These are phyloP conservation scores for Bipolaris cookei DNA, from an alignment of 2,329 filamentous ascomycete genomes.

Conservation along the genomic window DNA sequence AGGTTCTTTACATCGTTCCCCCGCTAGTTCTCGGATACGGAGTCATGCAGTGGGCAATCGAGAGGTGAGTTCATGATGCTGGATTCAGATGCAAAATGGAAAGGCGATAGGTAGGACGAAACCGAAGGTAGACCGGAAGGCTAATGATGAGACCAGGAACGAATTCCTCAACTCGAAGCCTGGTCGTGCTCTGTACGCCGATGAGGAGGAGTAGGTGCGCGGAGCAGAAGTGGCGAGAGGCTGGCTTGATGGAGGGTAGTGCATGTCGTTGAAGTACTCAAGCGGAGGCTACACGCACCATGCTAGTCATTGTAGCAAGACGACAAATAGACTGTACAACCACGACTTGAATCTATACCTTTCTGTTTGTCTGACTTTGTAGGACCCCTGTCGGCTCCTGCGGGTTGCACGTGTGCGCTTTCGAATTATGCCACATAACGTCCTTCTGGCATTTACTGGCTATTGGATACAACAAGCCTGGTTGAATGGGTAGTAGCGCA, in stretches of 20 bases:
- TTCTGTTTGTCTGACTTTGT: not conserved
- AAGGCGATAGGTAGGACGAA: not conserved
- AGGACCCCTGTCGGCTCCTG: not conserved
- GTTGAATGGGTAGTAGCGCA: not conserved
- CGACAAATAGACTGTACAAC: conserved; percentile 35
- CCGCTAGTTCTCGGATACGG: conserved; percentile 80
- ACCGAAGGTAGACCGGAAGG: not conserved
- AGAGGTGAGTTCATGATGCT: conserved; percentile 69
- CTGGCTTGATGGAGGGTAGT: conserved; percentile 11
- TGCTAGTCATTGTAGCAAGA: conserved; percentile 21
- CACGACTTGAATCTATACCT: conserved; percentile 9
- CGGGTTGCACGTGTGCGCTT: not conserved
- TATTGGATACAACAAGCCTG: not conserved
- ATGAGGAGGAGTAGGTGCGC: conserved; percentile 42
- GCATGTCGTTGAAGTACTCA: not conserved
- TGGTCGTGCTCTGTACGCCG: conserved; percentile 64
- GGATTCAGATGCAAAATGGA: not conserved
- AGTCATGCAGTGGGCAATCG: conserved; percentile 86
- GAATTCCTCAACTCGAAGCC: conserved; percentile 82
- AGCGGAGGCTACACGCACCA: conserved; percentile 12
- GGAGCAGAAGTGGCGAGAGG: conserved; percentile 4
- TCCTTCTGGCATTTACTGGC: not conserved
- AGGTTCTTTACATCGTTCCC: conserved; percentile 88
- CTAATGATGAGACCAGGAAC: conserved; percentile 62
- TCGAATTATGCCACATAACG: not conserved